Base-by-base conservation (phyloP, 202 grass and related monocot species). In the Hordeum pubiflorum region DNA sequence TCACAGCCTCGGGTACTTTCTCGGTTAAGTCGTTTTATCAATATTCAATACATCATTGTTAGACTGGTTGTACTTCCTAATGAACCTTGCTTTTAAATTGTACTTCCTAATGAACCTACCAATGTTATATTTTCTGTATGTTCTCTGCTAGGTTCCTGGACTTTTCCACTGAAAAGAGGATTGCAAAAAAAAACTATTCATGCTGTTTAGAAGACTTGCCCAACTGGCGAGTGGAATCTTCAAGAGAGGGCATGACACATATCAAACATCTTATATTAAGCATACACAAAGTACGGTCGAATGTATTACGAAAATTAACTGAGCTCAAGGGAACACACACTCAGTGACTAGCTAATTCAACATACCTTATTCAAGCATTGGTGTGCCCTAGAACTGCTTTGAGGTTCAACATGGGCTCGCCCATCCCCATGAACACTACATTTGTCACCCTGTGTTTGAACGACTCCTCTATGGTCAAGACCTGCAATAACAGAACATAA, bases 381-480 rank as follows among this genome's bases (percentile, higher is more conserved):
- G 62, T 94, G 95, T 66, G 95, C 92, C 85, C 90, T 64, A 94
- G 76, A 85, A 98, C 95, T 57, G 95, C 91, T 63, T 91, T 98
- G 10, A 98, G 86, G 65, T 98, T 98, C 76, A 98, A 22, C 95
- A 98, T 93, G 32, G 92, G 95, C 80, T 98, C 95, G 37, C 95
- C 92, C 95, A 98, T 98, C 18, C 95, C 92, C 95, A 98, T 98
- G 86, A 98, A 98, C 32, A 98, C 95, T 9, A 98, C 95, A 85
- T 98, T 94, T 72, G 89, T 87, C 29, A 98, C 95, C 84, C 90
- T 98, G 56, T 91, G 90, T 67, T 91, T 93, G 88, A 94, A 98
- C 34, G 60, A 77, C 21, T 98, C 90, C 80, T 94, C 92, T 80
- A 98, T 91, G 65, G 82, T 82, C 82, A 98, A 75, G 10, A 98